These are phyloP conservation scores for Myriangium duriaei DNA, from an alignment of 2,329 filamentous ascomycete genomes.

Conservation along the genomic window DNA sequence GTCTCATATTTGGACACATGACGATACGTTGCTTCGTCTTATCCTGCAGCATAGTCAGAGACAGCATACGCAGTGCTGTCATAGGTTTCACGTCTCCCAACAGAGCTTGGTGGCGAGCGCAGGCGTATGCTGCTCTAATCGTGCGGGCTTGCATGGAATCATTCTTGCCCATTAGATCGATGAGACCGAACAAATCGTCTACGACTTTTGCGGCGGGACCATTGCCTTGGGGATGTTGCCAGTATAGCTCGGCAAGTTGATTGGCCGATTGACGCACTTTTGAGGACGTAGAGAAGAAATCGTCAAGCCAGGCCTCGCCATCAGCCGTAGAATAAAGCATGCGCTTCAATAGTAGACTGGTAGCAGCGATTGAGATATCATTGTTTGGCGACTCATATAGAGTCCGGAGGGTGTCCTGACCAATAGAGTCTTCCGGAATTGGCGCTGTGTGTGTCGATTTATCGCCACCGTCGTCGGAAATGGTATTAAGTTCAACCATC, in stretches of 20 bases:
- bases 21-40: background rate
- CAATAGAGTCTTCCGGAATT: slow-evolving; percentile 24
- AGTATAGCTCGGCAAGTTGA: slow-evolving; percentile 17
- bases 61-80: slow-evolving; percentile 10
- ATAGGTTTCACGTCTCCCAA: slow-evolving; percentile 11
- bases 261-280: slow-evolving; percentile 16
- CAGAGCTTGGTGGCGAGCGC: slow-evolving; percentile 9
- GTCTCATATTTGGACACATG: background rate
- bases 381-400: slow-evolving; percentile 31
- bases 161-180: slow-evolving; percentile 9
- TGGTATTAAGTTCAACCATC: slow-evolving; percentile 52
- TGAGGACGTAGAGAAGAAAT: slow-evolving; percentile 27
- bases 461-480: slow-evolving; percentile 62
- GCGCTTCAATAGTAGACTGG: slow-evolving; percentile 17
- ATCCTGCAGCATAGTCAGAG: background rate
- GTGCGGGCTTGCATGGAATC: slow-evolving; percentile 2
- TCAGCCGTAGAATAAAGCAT: slow-evolving; percentile 10
- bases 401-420: slow-evolving; percentile 27
- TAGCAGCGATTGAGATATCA: slow-evolving; percentile 29
- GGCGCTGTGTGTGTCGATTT: slow-evolving; percentile 59
- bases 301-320: slow-evolving; percentile 16
- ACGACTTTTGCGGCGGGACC: background rate
- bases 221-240: slow-evolving; percentile 10
- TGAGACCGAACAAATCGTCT: background rate
- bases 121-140: background rate